phyloP scores from a whole-genome alignment of 345 rosid genomes.

The Citrus trifoliata region DNA sequence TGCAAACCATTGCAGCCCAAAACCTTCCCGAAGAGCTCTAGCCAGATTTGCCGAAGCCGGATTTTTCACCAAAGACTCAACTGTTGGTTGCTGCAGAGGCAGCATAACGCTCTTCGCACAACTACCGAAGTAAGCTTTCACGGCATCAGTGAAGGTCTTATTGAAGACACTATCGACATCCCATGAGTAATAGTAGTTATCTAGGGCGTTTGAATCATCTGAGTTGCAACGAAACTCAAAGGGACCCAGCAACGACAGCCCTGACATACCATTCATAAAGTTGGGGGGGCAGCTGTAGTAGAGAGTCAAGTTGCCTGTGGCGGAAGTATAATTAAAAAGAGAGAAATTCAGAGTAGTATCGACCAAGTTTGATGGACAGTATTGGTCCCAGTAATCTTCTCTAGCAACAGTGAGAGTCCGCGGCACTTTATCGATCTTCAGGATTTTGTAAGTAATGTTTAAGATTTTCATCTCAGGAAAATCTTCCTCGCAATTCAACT shows the following conservation, averaged over 20 bases:
- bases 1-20: conserved; percentile 15
- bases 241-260: fast-evolving
- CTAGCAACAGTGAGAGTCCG: neutral
- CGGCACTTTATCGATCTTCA: neutral
- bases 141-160: fast-evolving
- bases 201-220: neutral
- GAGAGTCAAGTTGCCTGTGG: neutral
- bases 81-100: neutral
- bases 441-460: neutral
- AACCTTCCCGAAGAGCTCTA: conserved; percentile 10
- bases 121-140: neutral
- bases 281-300: neutral
- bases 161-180: neutral
- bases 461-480: neutral
- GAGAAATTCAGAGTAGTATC: neutral
- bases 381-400: neutral
- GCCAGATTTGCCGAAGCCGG: neutral
- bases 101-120: neutral
- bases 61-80: neutral
- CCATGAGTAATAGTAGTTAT: neutral
- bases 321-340: neutral
- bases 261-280: neutral
- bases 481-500: neutral
- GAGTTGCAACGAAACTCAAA: neutral
- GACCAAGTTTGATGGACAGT: neutral